Evolutionary conservation across 768 basidiomycete genomes (phyloP).

Genomic region (Favolaschia claudopus): DNA sequence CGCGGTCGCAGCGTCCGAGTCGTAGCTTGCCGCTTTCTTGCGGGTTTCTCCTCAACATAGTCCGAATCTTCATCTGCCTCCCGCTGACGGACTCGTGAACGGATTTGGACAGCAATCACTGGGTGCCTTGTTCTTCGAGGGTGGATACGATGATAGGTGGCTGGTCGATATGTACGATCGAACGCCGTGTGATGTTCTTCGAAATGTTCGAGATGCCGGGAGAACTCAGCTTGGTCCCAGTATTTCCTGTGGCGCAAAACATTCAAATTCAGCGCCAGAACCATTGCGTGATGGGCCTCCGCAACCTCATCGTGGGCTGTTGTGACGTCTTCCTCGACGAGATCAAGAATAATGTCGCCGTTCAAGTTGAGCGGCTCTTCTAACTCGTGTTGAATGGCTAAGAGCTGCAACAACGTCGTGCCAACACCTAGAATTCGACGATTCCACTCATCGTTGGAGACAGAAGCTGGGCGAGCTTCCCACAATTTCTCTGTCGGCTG

Average conservation of each 20-base stretch:
- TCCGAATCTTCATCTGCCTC: too few relatives aligned
- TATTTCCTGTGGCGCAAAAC: not conserved
- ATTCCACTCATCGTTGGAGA: not conserved
- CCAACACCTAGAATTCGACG: not conserved
- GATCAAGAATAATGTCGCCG: not conserved
- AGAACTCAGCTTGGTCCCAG: not conserved
- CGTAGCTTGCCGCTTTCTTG: too few relatives aligned
- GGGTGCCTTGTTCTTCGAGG: too few relatives aligned
- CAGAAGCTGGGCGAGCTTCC: not conserved
- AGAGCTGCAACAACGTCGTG: not conserved
- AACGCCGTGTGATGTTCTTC: not conserved
- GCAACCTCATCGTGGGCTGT: not conserved
- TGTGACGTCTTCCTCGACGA: not conserved
- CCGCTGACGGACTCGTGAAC: too few relatives aligned
- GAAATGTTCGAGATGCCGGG: not conserved
- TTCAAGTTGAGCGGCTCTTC: slow-evolving; percentile 5
- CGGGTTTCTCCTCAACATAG: too few relatives aligned
- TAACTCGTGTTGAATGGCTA: slow-evolving; percentile 6
- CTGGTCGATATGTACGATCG: not conserved
- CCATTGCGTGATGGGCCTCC: not conserved
- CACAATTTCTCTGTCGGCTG: not conserved
- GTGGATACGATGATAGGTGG: too few relatives aligned
- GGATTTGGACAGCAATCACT: too few relatives aligned
- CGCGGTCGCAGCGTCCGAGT: too few relatives aligned
- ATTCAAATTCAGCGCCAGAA: not conserved